phyloP scores from a whole-genome alignment of 2,329 filamentous ascomycete genomes.

The Fusarium sp. region DNA sequence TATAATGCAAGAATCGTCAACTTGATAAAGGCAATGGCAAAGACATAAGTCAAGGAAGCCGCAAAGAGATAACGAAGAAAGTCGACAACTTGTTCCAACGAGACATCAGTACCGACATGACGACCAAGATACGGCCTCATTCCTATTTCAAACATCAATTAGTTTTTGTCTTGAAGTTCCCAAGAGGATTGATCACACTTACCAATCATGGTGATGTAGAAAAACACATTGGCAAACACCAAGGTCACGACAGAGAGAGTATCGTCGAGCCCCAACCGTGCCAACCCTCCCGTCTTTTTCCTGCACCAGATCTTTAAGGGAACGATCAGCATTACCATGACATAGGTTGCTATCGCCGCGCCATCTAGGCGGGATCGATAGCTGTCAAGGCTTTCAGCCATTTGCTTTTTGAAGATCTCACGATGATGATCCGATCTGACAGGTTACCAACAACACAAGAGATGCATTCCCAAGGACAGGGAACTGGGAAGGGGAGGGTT shows the following conservation, averaged over 20 bases:
- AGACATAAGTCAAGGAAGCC: neutral
- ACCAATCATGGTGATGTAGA: conserved; percentile 2
- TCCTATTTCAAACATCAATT: neutral
- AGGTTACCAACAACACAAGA: neutral
- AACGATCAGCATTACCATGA: conserved; percentile 1
- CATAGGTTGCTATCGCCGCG: neutral
- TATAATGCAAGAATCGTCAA: neutral
- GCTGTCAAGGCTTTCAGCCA: neutral
- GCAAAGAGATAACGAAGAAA: conserved; percentile 2
- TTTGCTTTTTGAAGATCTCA: neutral
- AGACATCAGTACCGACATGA: neutral
- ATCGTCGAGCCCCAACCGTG: neutral
- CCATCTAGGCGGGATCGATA: neutral
- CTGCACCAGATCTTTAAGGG: conserved; percentile 4
- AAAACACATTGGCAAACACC: conserved; percentile 4
- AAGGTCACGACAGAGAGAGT: neutral
- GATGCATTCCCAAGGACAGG: neutral
- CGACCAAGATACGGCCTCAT: neutral
- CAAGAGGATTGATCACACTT: neutral
- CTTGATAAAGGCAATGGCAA: conserved; percentile 1
- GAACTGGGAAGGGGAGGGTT: neutral
- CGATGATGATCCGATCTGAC: neutral
- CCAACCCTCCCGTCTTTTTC: conserved; percentile 1
- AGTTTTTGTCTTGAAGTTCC: neutral
- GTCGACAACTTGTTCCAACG: neutral